Conservation (phyloP, 2,329 filamentous ascomycete species). For the Scleromitrula shiraiana region DNA sequence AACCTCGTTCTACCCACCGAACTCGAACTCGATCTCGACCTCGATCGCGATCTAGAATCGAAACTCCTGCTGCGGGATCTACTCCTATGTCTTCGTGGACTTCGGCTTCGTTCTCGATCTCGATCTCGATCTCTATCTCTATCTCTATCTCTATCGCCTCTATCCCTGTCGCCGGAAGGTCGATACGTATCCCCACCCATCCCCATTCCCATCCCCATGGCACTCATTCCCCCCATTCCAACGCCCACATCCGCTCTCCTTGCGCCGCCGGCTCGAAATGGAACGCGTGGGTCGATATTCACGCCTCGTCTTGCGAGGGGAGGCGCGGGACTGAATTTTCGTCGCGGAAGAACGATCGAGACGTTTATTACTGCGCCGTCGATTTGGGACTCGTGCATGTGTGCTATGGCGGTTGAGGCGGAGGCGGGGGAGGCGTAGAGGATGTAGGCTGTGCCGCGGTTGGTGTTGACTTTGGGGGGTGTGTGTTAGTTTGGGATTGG, state of each 20-base stretch:
- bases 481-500: constrained; percentile 17
- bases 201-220: neutral
- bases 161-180: too few relatives aligned
- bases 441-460: constrained; percentile 90
- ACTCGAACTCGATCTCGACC: neutral
- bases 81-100: constrained; percentile 5
- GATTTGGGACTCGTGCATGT: constrained; percentile 93
- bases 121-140: constrained; percentile 1
- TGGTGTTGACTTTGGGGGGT: constrained; percentile 62
- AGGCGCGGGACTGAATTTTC: constrained; percentile 71
- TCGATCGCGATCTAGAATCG: neutral
- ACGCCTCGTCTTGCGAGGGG: constrained; percentile 59
- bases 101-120: constrained; percentile 1
- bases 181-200: neutral
- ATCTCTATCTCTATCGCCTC: constrained; percentile 4
- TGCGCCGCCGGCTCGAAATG: constrained; percentile 11
- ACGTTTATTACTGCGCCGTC: constrained; percentile 31
- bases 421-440: constrained; percentile 69
- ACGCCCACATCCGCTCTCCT: constrained; percentile 2
- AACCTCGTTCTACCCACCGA: neutral
- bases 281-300: constrained; percentile 47
- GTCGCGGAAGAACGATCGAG: constrained; percentile 30
- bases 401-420: constrained; percentile 80
- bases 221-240: constrained; percentile 18
- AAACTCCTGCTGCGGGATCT: neutral